phyloP scores from a whole-genome alignment of 2,329 filamentous ascomycete species.

The Colletotrichum lupini region DNA sequence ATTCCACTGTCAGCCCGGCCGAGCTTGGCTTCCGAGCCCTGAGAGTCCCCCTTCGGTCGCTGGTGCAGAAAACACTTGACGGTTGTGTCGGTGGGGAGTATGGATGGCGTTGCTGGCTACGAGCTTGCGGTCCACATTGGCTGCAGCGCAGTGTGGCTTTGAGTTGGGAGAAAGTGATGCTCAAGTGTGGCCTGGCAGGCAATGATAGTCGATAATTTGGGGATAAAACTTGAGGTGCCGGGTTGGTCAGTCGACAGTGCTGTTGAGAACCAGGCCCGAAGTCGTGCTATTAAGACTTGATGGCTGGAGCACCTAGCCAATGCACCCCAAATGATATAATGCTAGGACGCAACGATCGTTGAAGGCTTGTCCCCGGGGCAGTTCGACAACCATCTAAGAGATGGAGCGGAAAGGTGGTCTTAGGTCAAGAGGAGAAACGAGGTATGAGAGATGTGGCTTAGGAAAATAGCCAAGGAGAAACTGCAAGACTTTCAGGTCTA shows the following conservation, averaged over 20 bases:
- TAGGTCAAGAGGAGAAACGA: neutral
- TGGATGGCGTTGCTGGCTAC: neutral
- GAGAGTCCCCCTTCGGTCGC: neutral
- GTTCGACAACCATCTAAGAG: constrained; percentile 6
- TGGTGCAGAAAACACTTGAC: neutral
- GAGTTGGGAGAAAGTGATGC: neutral
- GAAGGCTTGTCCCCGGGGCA: neutral
- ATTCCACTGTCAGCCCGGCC: constrained; percentile 8
- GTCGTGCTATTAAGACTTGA: neutral
- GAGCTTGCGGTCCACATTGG: neutral
- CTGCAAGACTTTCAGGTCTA: neutral
- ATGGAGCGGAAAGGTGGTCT: neutral
- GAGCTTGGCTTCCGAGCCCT: neutral
- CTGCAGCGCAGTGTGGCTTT: neutral
- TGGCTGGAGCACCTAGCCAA: neutral
- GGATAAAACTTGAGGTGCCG: neutral
- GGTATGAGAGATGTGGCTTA: neutral
- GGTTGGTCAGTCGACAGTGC: neutral
- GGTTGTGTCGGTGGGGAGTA: neutral
- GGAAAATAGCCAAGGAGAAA: neutral
- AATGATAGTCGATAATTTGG: neutral
- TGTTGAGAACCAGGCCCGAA: neutral
- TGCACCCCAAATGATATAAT: neutral
- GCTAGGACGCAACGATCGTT: neutral
- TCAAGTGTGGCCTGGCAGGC: neutral